phyloP scores from a whole-genome alignment of 257 asterid genomes.

The Solanum stenotomum region DNA sequence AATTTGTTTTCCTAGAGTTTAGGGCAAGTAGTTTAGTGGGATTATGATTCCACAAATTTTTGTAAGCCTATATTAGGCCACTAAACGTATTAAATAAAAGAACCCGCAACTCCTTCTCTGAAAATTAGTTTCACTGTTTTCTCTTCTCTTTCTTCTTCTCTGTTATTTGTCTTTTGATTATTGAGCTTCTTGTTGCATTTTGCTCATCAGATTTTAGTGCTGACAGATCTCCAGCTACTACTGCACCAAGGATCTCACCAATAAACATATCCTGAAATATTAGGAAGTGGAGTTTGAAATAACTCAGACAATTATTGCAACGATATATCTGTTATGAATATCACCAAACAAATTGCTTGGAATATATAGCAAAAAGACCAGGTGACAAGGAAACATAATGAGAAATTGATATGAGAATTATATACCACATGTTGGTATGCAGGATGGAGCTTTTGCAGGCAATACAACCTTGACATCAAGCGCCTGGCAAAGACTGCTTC shows the following conservation, averaged over 20 bases:
- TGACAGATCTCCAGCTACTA: conserved; percentile 37
- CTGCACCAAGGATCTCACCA: conserved; percentile 80
- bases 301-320: neutral
- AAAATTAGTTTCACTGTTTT: too few species aligned
- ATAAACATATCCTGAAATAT: conserved; percentile 47
- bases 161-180: too few species aligned
- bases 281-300: neutral
- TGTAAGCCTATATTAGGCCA: too few species aligned
- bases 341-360: neutral
- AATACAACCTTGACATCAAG: conserved; percentile 46
- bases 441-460: conserved; percentile 22
- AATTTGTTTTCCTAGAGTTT: too few species aligned
- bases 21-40: too few species aligned
- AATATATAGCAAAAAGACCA: neutral
- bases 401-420: neutral
- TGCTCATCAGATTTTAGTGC: conserved; percentile 26
- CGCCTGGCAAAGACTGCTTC: conserved; percentile 40
- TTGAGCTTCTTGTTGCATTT: too few species aligned
- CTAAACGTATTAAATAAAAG: too few species aligned
- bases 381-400: neutral
- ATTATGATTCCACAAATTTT: too few species aligned
- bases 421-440: conserved; percentile 64
- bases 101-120: too few species aligned
- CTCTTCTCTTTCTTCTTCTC: too few species aligned
- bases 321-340: neutral